Evolutionary conservation across 352 stramenopile genomes (phyloP).

Genomic region (Pythium biforme): DNA sequence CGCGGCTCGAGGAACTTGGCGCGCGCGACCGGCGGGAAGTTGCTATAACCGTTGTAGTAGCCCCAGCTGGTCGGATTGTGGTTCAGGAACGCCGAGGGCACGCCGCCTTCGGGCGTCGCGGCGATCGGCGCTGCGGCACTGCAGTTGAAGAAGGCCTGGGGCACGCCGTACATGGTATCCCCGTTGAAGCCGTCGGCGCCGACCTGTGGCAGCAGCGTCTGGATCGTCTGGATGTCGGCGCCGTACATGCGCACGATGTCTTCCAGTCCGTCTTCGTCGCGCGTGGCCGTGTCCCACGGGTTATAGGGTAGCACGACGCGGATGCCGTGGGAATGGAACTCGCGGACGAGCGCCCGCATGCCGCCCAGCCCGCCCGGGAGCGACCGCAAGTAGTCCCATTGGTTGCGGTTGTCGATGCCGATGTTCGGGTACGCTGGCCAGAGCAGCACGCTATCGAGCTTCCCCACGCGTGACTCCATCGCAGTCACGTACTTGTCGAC

Average conservation of each 20-base stretch:
- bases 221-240: slow-evolving; percentile 62
- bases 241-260: slow-evolving; percentile 66
- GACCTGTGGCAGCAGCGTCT: slow-evolving; percentile 35
- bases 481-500: slow-evolving; percentile 64
- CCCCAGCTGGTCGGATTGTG: slow-evolving; percentile 83
- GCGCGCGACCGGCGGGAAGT: slow-evolving; percentile 68
- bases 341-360: slow-evolving; percentile 42
- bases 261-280: slow-evolving; percentile 49
- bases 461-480: slow-evolving; percentile 53
- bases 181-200: slow-evolving; percentile 82
- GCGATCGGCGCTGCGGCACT: slow-evolving; percentile 47
- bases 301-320: slow-evolving; percentile 83
- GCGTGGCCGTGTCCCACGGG: slow-evolving; percentile 78
- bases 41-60: slow-evolving; percentile 64
- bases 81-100: slow-evolving; percentile 57
- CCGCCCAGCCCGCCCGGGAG: slow-evolving; percentile 53
- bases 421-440: slow-evolving; percentile 84
- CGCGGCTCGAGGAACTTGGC: slow-evolving; percentile 80
- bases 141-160: slow-evolving; percentile 80
- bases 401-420: slow-evolving; percentile 81
- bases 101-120: slow-evolving; percentile 60
- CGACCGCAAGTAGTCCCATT: slow-evolving; percentile 68
- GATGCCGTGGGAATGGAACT: slow-evolving; percentile 61
- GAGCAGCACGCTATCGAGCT: slow-evolving; percentile 78
- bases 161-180: slow-evolving; percentile 88